Base-by-base conservation (phyloP, 2,329 filamentous ascomycete species). In the Neonectria faginata region DNA sequence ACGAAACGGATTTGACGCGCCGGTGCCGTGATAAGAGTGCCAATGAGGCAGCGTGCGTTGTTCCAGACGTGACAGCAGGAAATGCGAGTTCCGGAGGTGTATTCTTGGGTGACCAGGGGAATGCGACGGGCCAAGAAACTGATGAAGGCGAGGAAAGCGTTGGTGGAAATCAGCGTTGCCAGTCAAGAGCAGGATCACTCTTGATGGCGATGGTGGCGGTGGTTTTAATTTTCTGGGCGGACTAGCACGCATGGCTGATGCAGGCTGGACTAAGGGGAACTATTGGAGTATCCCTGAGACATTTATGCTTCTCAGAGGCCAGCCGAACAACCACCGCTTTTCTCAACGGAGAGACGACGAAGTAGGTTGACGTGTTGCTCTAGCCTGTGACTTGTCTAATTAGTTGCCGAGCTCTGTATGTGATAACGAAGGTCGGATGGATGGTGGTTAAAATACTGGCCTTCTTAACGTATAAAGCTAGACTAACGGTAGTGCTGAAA, bases 71-170 rank as follows among this genome's bases (percentile, higher is more conserved):
- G 20, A 68, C 59, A 2, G 63, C 67, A 6, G 62, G 51, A 54
- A 73, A 75, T 44, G 68, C 70, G 18, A 72, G 65, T 42, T 70
- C 66, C 3, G 68, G 70, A 25, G 75, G 70, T 1, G 41, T 36
- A 5, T 73, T 69, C 31, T 68, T 74, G 6, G 31, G 51, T 10
- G 52, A 61, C 20, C 57, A 48, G 11, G 42, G 50, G 16, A 31
- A 45, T 5, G 36, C 10, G n/a, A 25, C 20, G 12, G 20, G 56
- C 14, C 10, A 18, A 2, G 51, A n/a, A 18, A 20, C 11, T 16
- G 33, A 29, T 41, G 16, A 36, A 29, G 14, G n/a, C 12, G 48
- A 51, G 48, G 27, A 51, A 10, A 51, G n/a, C 18, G 18, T 7
- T 20, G 48, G 48, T 33, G 27, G 48, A 18, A n/a, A 25, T 16